phyloP scores from a whole-genome alignment of 371 early-diverging fungal genomes.

The Mortierella sp. region DNA sequence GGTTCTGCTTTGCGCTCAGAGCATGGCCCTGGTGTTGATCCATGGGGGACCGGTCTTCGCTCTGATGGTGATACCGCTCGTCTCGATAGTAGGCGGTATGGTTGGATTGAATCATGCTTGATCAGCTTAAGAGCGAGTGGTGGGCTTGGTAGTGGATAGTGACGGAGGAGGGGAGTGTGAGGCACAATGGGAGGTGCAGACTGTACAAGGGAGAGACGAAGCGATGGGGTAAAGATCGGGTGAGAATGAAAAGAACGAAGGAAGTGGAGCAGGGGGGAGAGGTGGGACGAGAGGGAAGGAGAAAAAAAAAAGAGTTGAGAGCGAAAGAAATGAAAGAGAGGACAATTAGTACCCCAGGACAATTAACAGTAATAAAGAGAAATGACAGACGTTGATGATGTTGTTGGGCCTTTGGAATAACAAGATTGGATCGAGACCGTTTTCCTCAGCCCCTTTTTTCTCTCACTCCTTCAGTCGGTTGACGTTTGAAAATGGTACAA shows the following conservation, averaged over 20 bases:
- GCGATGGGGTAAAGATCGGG: background rate
- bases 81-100: slow-evolving; percentile 1
- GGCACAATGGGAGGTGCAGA: background rate
- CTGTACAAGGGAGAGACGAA: background rate
- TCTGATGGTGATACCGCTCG: background rate
- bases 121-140: background rate
- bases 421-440: slow-evolving; percentile 10
- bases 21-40: background rate
- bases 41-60: background rate
- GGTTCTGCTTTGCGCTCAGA: background rate
- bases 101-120: background rate
- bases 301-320: background rate
- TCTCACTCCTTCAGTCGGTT: background rate
- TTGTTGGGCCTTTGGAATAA: background rate
- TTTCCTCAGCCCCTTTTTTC: background rate
- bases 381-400: background rate
- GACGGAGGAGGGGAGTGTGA: too few species aligned
- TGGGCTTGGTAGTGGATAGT: background rate
- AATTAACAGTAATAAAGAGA: background rate
- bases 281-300: background rate
- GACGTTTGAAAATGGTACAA: background rate
- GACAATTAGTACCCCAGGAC: background rate
- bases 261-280: background rate
- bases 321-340: background rate
- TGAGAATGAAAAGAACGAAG: background rate